Evolutionary conservation across 768 basidiomycete species (phyloP).

Genomic region (Macrolepiota albuminosa): DNA sequence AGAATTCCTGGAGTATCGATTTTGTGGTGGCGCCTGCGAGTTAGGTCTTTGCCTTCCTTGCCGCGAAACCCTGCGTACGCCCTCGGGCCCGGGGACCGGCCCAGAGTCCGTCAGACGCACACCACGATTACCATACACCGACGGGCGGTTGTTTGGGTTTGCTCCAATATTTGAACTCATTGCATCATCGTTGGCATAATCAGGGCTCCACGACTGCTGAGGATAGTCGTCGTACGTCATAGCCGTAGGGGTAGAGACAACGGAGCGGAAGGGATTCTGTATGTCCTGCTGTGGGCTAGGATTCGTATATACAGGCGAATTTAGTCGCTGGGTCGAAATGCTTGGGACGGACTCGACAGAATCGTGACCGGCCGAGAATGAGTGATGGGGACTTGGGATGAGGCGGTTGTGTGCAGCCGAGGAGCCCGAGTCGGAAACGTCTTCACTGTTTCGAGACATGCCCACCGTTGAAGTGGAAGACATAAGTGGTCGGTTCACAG

Average conservation of each 20-base stretch:
- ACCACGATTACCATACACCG: slow-evolving; percentile 41
- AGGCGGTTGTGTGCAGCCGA: slow-evolving; percentile 39
- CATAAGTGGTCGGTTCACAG: slow-evolving; percentile 49
- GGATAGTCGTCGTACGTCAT: slow-evolving; percentile 16
- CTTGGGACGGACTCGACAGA: slow-evolving; percentile 29
- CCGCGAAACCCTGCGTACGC: slow-evolving; percentile 76
- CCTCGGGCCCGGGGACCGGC: slow-evolving; percentile 73
- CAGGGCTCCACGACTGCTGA: slow-evolving; percentile 26
- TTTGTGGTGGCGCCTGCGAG: slow-evolving; percentile 48
- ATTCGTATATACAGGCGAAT: slow-evolving; percentile 24
- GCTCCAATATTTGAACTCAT: slow-evolving; percentile 25
- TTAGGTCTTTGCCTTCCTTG: slow-evolving; percentile 52
- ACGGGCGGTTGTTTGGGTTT: slow-evolving; percentile 33
- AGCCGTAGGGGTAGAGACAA: slow-evolving; percentile 34
- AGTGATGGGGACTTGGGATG: slow-evolving; percentile 33
- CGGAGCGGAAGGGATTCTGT: slow-evolving; percentile 50
- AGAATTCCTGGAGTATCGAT: slow-evolving; percentile 14
- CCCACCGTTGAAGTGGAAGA: slow-evolving; percentile 46
- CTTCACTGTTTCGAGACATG: slow-evolving; percentile 43
- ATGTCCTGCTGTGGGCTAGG: slow-evolving; percentile 17
- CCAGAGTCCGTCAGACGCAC: slow-evolving; percentile 80
- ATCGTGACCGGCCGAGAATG: slow-evolving; percentile 29
- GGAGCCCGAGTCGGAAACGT: slow-evolving; percentile 38
- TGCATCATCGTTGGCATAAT: slow-evolving; percentile 21
- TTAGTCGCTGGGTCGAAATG: slow-evolving; percentile 23